Evolutionary conservation across 306 rosid species (phyloP).

Genomic region (Quercus rubra): DNA sequence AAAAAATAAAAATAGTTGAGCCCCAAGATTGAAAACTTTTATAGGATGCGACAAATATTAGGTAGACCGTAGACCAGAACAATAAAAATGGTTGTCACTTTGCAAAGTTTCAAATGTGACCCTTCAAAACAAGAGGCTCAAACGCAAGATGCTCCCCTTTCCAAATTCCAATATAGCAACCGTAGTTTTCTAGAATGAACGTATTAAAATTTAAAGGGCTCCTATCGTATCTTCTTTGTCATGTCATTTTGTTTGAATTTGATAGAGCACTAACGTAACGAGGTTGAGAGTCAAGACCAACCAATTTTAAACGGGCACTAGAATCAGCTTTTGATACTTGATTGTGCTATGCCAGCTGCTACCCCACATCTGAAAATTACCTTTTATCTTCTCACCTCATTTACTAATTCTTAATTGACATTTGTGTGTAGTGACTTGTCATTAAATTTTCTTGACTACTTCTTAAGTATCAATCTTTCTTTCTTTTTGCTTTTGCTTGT

Average conservation of each 20-base stretch:
- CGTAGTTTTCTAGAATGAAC: background rate
- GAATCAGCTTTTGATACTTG: slow-evolving; percentile 33
- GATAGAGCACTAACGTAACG: background rate
- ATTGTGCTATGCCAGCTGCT: slow-evolving; percentile 28
- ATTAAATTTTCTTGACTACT: background rate
- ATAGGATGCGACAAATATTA: background rate
- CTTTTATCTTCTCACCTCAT: slow-evolving; percentile 25
- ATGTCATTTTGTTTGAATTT: background rate
- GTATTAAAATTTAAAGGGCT: background rate
- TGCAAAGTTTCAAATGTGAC: background rate
- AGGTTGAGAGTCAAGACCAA: slow-evolving; percentile 24
- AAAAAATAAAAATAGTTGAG: too few species aligned
- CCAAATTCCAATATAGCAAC: background rate
- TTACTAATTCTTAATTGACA: background rate
- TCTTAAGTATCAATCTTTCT: background rate
- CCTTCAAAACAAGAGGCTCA: background rate
- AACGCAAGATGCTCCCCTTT: background rate
- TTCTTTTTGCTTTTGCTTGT: background rate
- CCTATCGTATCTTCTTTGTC: background rate
- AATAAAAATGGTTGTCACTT: background rate
- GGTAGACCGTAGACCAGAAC: background rate
- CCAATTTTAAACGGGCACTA: slow-evolving; percentile 13
- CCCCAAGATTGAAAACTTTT: too few species aligned
- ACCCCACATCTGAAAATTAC: slow-evolving; percentile 30
- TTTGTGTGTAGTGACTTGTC: background rate